Percentiles rank a stretch among this genome's conserved stretches.
These are phyloP conservation scores for Spencermartinsiella ligniputridi DNA, from an alignment of 1,139 yeast genomes.

Conservation along the genomic window DNA sequence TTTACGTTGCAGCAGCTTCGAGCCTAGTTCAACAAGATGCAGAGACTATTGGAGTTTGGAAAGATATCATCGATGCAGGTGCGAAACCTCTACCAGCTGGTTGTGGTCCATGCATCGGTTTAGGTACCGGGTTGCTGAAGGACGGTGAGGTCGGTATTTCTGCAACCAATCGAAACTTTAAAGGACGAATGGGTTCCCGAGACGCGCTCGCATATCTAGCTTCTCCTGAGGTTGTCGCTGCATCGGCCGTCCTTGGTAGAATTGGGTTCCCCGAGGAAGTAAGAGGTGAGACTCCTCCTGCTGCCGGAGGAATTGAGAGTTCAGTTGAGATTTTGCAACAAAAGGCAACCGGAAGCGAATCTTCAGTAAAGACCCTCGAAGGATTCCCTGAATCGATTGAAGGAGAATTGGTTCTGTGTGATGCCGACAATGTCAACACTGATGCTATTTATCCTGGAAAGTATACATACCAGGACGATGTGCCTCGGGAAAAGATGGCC, in stretches of 20 bases:
- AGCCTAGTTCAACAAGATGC: slow-evolving; percentile 91
- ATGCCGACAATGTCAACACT: slow-evolving; percentile 95
- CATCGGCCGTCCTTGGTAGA: slow-evolving; percentile 89
- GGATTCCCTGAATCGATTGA: slow-evolving; percentile 87
- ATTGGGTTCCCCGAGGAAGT: slow-evolving; percentile 92
- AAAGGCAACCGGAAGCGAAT: slow-evolving; percentile 32
- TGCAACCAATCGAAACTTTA: slow-evolving; percentile 96
- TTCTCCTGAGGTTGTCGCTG: slow-evolving; percentile 97
- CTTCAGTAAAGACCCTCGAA: slow-evolving; percentile 63
- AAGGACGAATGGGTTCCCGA: slow-evolving; percentile 98
- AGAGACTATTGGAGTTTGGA: slow-evolving; percentile 88
- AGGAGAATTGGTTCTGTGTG: slow-evolving; percentile 92
- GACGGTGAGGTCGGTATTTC: slow-evolving; percentile 98
- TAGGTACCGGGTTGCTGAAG: slow-evolving; percentile 87
- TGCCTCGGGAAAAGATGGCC: slow-evolving; percentile 92
- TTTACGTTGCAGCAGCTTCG: slow-evolving; percentile 96
- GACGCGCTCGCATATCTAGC: slow-evolving; percentile 95
- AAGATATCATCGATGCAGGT: slow-evolving; percentile 82
- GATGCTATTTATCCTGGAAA: slow-evolving; percentile 99
- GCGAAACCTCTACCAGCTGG: slow-evolving; percentile 96
- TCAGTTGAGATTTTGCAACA: slow-evolving; percentile 37
- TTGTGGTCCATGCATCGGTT: slow-evolving; percentile 98
- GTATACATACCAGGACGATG: slow-evolving; percentile 97
- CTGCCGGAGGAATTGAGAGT: slow-evolving; percentile 45
- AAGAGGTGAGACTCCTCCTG: slow-evolving; percentile 46